Evolutionary conservation across 805 yeast genomes (phyloP), one percentile per base, ranked within the genome.

Genomic region (Candida ascalaphidarum): DNA sequence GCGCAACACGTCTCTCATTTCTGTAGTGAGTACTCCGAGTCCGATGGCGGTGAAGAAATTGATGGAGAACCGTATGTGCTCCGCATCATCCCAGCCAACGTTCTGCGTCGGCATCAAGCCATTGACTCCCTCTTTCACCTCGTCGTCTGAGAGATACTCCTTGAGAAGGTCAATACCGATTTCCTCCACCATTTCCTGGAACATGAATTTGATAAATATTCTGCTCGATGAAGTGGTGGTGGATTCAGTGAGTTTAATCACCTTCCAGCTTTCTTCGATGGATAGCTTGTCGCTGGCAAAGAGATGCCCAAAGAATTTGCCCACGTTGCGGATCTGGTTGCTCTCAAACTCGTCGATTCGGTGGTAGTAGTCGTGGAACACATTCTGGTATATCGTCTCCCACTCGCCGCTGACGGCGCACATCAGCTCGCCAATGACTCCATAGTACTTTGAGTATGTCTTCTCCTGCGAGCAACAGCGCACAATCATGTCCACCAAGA

Each of bases 21-120:
- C 70, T 21, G 84, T 95, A 0, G 97, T 88, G 32, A 89, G 49
- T 2, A 69, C 66, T 25, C 96, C 96, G 27, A 89, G 50, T 0
- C 94, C 94, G 36, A 89, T 85, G 1, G 96, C 96, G 0, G 96
- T 89, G 52, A 89, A 89, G 49, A 68, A 89, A 47, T 89, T 89
- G 47, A 86, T 85, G 2, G 94, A 69, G 48, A 88, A 89, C 34
- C 89, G 62, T 10, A 79, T 56, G 38, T 71, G 58, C 7, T 74
- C 77, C 5, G 65, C 61, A 30, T 64, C 65, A 2, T 52, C 23
- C 39, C 40, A 34, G 6, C 39, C 25, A 17, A 49, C 52, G 11
- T 52, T 53, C 13, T 47, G 40, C 15, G 39, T 45, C 0, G 95
- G 96, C 43, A 88, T 82, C 21, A 88, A 39, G 0, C 84, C 84